Evolutionary conservation across 345 rosid species (phyloP).

Genomic region (Eucalyptus brandiana): DNA sequence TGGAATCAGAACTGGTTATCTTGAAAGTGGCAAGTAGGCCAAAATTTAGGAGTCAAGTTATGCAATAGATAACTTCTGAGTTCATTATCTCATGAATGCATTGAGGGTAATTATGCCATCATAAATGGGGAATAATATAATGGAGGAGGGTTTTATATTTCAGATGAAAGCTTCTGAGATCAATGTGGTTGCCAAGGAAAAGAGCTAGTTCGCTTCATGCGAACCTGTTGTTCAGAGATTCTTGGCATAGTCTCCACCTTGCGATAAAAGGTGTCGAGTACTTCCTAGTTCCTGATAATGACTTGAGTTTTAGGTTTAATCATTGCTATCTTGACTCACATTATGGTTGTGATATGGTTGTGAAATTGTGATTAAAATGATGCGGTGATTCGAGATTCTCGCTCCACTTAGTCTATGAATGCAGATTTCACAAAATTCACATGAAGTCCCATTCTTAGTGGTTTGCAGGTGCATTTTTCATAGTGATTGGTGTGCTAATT

Average conservation of each 20-base stretch:
- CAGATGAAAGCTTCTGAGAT: not conserved
- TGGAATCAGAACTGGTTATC: not conserved
- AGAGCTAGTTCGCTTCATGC: not conserved
- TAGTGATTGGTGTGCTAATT: conserved; percentile 55
- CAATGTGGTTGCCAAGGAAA: not conserved
- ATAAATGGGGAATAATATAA: not conserved
- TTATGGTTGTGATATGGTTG: not conserved
- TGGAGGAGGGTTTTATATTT: not conserved
- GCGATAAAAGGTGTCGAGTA: not conserved
- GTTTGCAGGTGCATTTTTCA: conserved; percentile 83
- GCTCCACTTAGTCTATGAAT: not conserved
- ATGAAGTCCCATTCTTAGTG: conserved; percentile 24
- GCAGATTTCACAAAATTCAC: not conserved
- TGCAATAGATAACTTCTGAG: not conserved
- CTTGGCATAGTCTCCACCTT: not conserved
- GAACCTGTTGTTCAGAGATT: not conserved
- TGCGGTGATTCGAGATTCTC: not conserved
- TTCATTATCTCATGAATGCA: not conserved
- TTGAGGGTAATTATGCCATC: not conserved
- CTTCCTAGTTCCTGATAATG: not conserved
- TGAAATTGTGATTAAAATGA: not conserved
- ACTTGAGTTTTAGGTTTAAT: not conserved
- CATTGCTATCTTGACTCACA: not conserved
- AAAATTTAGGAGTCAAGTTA: not conserved
- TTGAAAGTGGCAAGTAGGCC: not conserved